Evolutionary conservation across 2,329 filamentous ascomycete species (phyloP).

Genomic region (Neospermospora avenae): DNA sequence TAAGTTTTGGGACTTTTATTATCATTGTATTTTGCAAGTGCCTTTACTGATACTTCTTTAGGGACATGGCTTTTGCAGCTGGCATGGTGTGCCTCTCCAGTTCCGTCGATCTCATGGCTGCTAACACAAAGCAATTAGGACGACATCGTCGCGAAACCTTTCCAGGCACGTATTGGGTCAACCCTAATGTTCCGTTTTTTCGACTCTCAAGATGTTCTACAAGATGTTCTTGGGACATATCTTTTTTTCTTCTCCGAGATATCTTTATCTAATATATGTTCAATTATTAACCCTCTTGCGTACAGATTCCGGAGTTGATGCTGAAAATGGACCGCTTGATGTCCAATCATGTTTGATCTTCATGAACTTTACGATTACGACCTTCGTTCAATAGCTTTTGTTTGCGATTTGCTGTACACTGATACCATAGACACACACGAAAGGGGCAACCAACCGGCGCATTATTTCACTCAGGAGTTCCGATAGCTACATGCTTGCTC

Average conservation of each 20-base stretch:
- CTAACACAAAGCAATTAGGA: conserved; percentile 44
- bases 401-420: neutral
- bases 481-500: neutral
- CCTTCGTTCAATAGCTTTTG: neutral
- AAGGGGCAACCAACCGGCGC: neutral
- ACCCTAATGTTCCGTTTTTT: too few species aligned
- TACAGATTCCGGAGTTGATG: conserved; percentile 61
- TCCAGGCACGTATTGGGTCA: too few species aligned
- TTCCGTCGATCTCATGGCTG: neutral
- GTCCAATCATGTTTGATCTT: neutral
- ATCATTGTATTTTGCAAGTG: neutral
- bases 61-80: conserved; percentile 34
- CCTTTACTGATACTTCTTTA: neutral
- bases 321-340: conserved; percentile 52
- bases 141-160: conserved; percentile 74
- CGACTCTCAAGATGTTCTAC: too few species aligned
- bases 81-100: conserved; percentile 53
- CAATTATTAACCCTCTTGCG: too few species aligned
- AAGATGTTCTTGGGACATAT: too few species aligned
- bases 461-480: neutral
- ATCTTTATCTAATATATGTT: too few species aligned
- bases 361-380: neutral
- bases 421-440: neutral
- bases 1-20: neutral
- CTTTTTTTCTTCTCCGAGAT: too few species aligned